Conservation (phyloP, 345 rosid genomes). For the Boechera divaricarpa region DNA sequence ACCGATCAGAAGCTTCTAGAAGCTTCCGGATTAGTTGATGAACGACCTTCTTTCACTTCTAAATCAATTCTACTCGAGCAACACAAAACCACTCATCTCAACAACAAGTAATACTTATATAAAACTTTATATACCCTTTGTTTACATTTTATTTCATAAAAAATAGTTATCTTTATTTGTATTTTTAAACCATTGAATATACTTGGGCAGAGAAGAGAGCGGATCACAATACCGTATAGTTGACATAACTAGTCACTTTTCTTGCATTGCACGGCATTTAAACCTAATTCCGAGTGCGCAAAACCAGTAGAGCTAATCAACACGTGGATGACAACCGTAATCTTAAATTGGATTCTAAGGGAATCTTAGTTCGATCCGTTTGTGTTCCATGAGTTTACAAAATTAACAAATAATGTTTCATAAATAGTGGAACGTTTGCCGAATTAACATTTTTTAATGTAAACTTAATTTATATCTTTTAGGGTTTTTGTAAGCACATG, state of each 20-base stretch:
- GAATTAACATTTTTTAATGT: too few relatives aligned
- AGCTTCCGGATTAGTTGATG: slow-evolving; percentile 42
- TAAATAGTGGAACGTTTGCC: not conserved
- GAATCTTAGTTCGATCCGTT: not conserved
- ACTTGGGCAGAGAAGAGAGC: not conserved
- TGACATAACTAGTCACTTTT: slow-evolving; percentile 1
- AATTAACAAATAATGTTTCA: not conserved
- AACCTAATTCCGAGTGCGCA: not conserved
- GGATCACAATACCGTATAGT: not conserved
- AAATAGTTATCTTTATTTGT: not conserved
- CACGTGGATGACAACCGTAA: not conserved
- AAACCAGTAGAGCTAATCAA: slow-evolving; percentile 4
- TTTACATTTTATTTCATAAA: not conserved
- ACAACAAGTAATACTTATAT: slow-evolving; percentile 56
- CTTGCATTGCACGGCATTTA: not conserved
- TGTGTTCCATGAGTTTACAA: slow-evolving; percentile 2
- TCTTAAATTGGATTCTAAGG: not conserved
- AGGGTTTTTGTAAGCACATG: slow-evolving; percentile 85
- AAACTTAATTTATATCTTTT: not conserved
- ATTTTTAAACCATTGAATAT: not conserved
- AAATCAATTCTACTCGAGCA: slow-evolving; percentile 44
- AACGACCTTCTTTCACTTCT: slow-evolving; percentile 42
- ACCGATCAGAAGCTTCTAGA: slow-evolving; percentile 43
- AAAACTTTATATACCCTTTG: not conserved
- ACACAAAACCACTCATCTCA: slow-evolving; percentile 46